phyloP scores from a whole-genome alignment of 176 grass and related monocot species.

The Musa beccarii region DNA sequence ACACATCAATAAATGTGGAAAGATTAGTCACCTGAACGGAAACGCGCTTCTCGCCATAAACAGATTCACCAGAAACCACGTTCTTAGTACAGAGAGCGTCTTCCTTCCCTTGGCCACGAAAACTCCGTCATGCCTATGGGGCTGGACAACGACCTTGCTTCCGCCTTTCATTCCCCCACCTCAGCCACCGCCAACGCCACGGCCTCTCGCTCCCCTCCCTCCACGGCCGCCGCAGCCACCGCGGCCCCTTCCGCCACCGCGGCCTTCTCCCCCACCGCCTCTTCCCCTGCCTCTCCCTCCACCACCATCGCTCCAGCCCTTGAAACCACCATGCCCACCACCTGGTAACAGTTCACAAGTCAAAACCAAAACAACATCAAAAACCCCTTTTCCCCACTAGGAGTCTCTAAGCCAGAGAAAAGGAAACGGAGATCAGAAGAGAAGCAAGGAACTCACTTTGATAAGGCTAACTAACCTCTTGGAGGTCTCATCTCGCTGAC shows the following conservation, averaged over 20 bases:
- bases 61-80: conserved; percentile 63
- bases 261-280: conserved; percentile 16
- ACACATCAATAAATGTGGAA: no score
- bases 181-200: background rate
- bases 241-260: background rate
- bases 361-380: background rate
- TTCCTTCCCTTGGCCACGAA: conserved; percentile 89
- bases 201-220: background rate
- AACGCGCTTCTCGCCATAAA: conserved; percentile 80
- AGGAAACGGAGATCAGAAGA: no score
- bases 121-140: conserved; percentile 76
- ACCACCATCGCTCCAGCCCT: conserved; percentile 4
- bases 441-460: background rate
- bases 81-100: conserved; percentile 70
- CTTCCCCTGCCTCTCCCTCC: conserved; percentile 3
- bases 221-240: background rate
- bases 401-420: background rate
- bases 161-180: conserved; percentile 69
- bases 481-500: conserved; percentile 2
- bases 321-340: background rate
- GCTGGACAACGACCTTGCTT: conserved; percentile 55
- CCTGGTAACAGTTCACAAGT: background rate
- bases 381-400: background rate
- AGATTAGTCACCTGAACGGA: conserved; percentile 40
- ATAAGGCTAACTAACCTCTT: background rate